Conservation (phyloP, 495 filamentous ascomycete genomes). For the Trichoderma parareesei region DNA sequence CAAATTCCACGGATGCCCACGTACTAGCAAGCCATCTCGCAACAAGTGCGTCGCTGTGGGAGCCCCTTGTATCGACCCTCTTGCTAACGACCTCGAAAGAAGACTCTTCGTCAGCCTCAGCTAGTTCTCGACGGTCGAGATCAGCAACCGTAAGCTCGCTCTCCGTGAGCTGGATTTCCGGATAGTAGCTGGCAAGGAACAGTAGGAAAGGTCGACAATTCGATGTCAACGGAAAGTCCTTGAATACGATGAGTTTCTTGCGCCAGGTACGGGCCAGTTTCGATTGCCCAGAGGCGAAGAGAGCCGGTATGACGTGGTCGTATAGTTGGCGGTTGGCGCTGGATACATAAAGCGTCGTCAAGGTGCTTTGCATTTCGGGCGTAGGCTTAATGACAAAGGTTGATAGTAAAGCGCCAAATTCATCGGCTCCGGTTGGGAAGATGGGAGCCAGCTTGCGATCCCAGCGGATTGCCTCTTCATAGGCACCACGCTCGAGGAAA, state of each 20-base stretch:
- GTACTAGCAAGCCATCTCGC: slow-evolving; percentile 66
- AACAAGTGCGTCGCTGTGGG: slow-evolving; percentile 54
- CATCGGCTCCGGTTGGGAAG: slow-evolving; percentile 24
- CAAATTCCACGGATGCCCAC: slow-evolving; percentile 54
- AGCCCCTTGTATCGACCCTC: not conserved
- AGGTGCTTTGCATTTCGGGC: slow-evolving; percentile 20
- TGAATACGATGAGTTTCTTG: not conserved
- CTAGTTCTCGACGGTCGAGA: not conserved
- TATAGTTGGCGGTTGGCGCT: slow-evolving; percentile 51
- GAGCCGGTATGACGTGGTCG: slow-evolving; percentile 47
- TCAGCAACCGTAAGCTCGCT: not conserved
- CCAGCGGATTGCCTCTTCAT: slow-evolving; percentile 27
- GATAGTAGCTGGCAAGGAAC: slow-evolving; percentile 28
- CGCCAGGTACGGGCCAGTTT: slow-evolving; percentile 55
- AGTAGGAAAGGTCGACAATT: slow-evolving; percentile 26
- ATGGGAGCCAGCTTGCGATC: slow-evolving; percentile 27
- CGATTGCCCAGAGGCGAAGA: slow-evolving; percentile 42
- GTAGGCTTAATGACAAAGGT: slow-evolving; percentile 22
- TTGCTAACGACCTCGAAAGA: slow-evolving; percentile 1
- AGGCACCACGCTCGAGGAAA: slow-evolving; percentile 26
- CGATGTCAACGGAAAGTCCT: slow-evolving; percentile 20
- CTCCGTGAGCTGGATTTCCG: slow-evolving; percentile 10
- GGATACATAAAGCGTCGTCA: slow-evolving; percentile 42
- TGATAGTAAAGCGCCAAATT: slow-evolving; percentile 26
- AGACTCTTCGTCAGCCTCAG: not conserved